Base-by-base conservation (phyloP, 2,329 filamentous ascomycete species). In the Colletotrichum gigasporum region DNA sequence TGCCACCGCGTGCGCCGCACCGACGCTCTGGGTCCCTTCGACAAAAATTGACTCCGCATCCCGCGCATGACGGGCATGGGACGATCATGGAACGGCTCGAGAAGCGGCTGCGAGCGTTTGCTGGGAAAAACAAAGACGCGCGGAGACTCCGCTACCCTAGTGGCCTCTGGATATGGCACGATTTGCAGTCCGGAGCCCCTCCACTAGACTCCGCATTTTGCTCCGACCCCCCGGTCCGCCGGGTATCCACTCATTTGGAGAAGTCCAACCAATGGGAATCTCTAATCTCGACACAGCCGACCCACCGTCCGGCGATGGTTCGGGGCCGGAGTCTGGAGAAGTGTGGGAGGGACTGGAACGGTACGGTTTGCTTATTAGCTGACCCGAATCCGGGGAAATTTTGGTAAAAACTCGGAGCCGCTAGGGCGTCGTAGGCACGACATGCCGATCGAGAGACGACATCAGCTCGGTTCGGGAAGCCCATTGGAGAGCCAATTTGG, bases 181-280 rank as follows among this genome's bases (percentile, higher is more conserved):
- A 22, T 18, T 32, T 48, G 57, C 48, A 28, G 32, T 18, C 20
- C 30, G 58, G 51, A 65, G 51, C 22, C 30, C 24, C 65, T 67
- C 65, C 65, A 62, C 65, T 65, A 65, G 55, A 65, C 65, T 65
- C 65, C 65, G 61, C 60, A 47, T 10, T 30, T 28, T 20, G 22
- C 53, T 53, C 59, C 63, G 42, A 20, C n/a, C 20, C 39, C 44
- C 58, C 30, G 32, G 44, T 26, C 16, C 34, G 8, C 37, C 32
- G 42, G 22, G 37, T n/a, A 55, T 18, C 44, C 57, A 44, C 42
- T 12, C 41, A 50, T 28, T 41, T 50, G 41, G 50, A 7, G 7
- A 1, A 11, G 1, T 14, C n/a, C 6, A 14, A n/a, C 61, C 61
- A 61, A 61, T 61, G n/a, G n/a, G n/a, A n/a, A n/a, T n/a, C n/a